A percentile compares a stretch with the other conserved stretches of the same genome.
Conservation (phyloP, 179 eudicot genomes). For the Drosera spatulata region DNA sequence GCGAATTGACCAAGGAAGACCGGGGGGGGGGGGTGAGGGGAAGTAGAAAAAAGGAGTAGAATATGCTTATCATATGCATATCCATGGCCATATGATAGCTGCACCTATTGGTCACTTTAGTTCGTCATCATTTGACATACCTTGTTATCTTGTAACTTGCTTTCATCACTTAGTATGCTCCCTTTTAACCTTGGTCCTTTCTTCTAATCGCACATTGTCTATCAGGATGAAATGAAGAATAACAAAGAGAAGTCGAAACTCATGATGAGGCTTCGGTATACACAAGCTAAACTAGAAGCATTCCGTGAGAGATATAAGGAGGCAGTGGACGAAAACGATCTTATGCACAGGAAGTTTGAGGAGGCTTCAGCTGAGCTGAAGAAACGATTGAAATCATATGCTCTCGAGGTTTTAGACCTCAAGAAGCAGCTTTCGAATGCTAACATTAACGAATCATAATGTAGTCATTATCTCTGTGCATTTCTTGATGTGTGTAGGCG, state of each 20-base stretch:
- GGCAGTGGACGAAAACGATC: constrained; percentile 39
- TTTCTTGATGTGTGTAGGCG: too few relatives aligned
- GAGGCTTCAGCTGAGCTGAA: constrained; percentile 59
- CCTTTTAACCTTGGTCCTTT: too few relatives aligned
- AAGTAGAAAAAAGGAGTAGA: too few relatives aligned
- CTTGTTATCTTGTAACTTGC: too few relatives aligned
- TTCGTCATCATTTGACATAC: too few relatives aligned
- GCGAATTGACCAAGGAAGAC: too few relatives aligned
- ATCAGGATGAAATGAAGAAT: constrained; percentile 31
- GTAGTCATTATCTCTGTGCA: too few relatives aligned
- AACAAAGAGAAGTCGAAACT: constrained; percentile 51
- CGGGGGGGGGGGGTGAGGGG: too few relatives aligned
- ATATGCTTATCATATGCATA: too few relatives aligned
- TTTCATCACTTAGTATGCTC: too few relatives aligned
- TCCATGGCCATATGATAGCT: too few relatives aligned
- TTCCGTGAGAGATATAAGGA: constrained; percentile 44
- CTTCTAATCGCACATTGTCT: not conserved
- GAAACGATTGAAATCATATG: constrained; percentile 38
- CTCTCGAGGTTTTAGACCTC: constrained; percentile 40
- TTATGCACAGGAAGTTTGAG: constrained; percentile 48
- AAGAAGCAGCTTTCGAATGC: constrained; percentile 32
- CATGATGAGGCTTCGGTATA: constrained; percentile 59
- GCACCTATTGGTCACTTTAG: too few relatives aligned
- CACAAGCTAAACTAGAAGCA: constrained; percentile 54
- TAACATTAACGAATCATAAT: not conserved